Evolutionary conservation across 75 land plant genomes (phyloP), one percentile per base, ranked within the genome.

Genomic region (Adiantum capillusveneris): DNA sequence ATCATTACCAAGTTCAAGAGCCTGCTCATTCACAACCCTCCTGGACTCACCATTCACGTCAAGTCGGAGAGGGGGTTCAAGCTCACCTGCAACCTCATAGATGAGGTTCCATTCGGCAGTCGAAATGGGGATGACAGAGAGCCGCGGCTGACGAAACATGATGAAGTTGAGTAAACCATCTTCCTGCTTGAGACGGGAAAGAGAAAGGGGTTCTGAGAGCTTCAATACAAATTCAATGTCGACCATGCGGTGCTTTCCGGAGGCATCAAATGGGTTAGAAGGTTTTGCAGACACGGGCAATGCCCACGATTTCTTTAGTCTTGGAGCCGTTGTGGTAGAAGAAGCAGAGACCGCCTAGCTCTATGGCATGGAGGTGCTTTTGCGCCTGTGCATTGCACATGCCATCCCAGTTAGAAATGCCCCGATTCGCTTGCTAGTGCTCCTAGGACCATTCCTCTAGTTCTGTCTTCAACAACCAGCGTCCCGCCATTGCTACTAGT

Each of bases 381-480:
- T 75, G 81, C 44, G 97, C 97, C 62, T 84, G 89, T 52, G 76
- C 77, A 71, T 92, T 92, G 67, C 84, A 76, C 6, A 92, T 94
- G 2, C 96, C 96, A 44, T 87, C 97, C 97, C 93, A 88, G 11
- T 67, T 65, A 0, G 86, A 79, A 6, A 81, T 0, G 0, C 85
- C 88, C 26, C 61, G 71, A 75, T 54, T 54, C 53, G 73, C 61
- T 24, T 65, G 65, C 74, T 91, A 93, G 56, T 87, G 77, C 26
- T 74, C 79, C 97, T 88, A 91, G 25, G 94, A 89, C 97, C 97
- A 91, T 50, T 79, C 81, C 7, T 56, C 63, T 6, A 88, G 88
- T 59, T 91, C 93, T 55, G 93, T 91, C 66, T 91, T 91, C 63
- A 91, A 60, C 19, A 87, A 74, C 97, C 90, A 86, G 65, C 73